These are phyloP conservation scores for Capsicum chinense DNA, from an alignment of 257 asterid species.

Conservation along the genomic window DNA sequence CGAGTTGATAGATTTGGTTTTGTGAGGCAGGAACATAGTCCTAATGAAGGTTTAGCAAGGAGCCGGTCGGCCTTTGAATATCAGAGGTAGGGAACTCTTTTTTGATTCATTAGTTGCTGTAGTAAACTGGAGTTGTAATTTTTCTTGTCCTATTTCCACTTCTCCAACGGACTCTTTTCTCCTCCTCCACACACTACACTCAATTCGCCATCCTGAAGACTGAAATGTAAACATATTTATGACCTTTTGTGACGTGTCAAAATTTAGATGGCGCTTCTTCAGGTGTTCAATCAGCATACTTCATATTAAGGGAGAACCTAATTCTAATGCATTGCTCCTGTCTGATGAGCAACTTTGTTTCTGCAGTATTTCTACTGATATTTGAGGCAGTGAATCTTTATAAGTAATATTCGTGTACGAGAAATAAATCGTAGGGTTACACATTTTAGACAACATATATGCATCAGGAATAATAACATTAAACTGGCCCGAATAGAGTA, in stretches of 20 bases:
- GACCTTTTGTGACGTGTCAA: neutral
- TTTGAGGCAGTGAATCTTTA: neutral
- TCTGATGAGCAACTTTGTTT: neutral
- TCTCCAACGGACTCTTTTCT: neutral
- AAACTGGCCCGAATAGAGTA: conserved; percentile 4
- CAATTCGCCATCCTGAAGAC: neutral
- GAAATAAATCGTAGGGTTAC: neutral
- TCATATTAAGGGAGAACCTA: neutral
- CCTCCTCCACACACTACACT: neutral
- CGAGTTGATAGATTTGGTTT: conserved; percentile 82
- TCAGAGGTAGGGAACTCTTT: conserved; percentile 63
- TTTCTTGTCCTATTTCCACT: neutral
- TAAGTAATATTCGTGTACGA: neutral
- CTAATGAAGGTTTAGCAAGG: conserved; percentile 65
- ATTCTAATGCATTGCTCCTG: neutral
- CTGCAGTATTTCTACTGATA: conserved; percentile 21
- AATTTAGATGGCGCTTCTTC: neutral
- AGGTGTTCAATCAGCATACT: neutral
- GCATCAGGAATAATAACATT: neutral
- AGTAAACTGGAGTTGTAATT: neutral
- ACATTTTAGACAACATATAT: neutral
- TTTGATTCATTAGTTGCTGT: neutral
- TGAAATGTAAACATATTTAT: neutral
- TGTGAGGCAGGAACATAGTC: conserved; percentile 61
- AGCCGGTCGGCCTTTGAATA: conserved; percentile 66